phyloP scores from a whole-genome alignment of 345 rosid genomes.

The Eucalyptus erythrocorys region DNA sequence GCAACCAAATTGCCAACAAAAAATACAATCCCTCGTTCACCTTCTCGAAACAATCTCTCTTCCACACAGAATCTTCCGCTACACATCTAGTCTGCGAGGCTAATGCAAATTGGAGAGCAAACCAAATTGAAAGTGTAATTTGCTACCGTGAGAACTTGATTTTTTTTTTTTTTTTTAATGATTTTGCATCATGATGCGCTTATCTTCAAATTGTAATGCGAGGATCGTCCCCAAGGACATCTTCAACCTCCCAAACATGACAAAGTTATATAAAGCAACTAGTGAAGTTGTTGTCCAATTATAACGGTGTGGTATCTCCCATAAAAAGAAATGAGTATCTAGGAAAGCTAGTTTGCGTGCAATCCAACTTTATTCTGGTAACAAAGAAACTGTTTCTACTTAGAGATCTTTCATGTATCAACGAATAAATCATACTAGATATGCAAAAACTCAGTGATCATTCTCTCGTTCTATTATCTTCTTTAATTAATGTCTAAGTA shows the following conservation, averaged over 20 bases:
- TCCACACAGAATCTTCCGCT: neutral
- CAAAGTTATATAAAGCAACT: neutral
- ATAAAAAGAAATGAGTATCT: no score
- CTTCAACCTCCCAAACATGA: neutral
- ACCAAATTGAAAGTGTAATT: neutral
- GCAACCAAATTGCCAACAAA: neutral
- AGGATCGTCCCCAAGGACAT: neutral
- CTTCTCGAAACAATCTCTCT: neutral
- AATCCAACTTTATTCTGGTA: no score
- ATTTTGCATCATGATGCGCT: neutral
- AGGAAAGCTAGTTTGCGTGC: no score
- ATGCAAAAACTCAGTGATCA: accelerated
- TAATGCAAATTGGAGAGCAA: neutral
- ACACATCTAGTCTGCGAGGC: accelerated
- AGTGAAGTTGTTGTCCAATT: neutral
- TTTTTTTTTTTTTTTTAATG: no score
- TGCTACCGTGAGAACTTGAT: accelerated
- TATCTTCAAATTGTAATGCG: neutral
- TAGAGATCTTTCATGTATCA: no score
- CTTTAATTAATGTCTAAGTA: no score
- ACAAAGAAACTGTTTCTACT: no score
- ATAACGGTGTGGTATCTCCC: no score
- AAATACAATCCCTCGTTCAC: neutral
- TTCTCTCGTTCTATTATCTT: accelerated
- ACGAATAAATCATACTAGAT: no score